These are phyloP conservation scores for Eucalyptus erythrocorys DNA, from an alignment of 345 rosid species.

Conservation along the genomic window DNA sequence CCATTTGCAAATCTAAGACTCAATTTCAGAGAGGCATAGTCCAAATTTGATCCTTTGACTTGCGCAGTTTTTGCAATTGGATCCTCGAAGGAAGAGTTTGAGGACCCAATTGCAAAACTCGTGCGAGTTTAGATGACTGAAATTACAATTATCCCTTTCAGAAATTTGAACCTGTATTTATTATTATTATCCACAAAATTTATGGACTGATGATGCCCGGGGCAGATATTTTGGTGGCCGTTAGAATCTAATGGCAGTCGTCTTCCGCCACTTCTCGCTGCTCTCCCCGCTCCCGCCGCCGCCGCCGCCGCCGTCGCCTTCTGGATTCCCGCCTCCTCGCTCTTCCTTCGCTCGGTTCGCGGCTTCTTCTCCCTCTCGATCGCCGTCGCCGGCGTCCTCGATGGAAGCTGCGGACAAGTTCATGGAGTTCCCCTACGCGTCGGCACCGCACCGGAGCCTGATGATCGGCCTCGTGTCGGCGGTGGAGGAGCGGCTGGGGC, in stretches of 20 bases:
- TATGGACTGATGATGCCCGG: neutral
- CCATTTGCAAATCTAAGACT: neutral
- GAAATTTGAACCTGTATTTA: neutral
- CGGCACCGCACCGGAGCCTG: conserved; percentile 32
- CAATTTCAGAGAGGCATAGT: neutral
- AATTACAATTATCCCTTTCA: neutral
- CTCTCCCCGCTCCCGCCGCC: neutral
- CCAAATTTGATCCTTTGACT: neutral
- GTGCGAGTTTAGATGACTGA: neutral
- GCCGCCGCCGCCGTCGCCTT: neutral
- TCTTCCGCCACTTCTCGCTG: conserved; percentile 2
- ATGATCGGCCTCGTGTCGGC: conserved; percentile 63
- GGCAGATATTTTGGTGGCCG: neutral
- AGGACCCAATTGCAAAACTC: neutral
- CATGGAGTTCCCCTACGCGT: conserved; percentile 55
- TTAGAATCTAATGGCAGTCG: conserved; percentile 22
- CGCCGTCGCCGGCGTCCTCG: neutral
- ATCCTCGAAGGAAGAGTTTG: neutral
- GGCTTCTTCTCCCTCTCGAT: conserved; percentile 1
- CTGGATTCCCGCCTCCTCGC: neutral
- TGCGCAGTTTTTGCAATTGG: neutral
- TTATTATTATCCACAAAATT: neutral
- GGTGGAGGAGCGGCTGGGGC: conserved; percentile 43
- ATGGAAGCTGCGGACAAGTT: conserved; percentile 22
- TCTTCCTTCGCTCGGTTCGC: neutral